A percentile compares a stretch with the other conserved stretches of the same genome.
Evolutionary conservation across 1,284 basidiomycete genomes (phyloP).

Genomic region (Wolfiporia cocos): DNA sequence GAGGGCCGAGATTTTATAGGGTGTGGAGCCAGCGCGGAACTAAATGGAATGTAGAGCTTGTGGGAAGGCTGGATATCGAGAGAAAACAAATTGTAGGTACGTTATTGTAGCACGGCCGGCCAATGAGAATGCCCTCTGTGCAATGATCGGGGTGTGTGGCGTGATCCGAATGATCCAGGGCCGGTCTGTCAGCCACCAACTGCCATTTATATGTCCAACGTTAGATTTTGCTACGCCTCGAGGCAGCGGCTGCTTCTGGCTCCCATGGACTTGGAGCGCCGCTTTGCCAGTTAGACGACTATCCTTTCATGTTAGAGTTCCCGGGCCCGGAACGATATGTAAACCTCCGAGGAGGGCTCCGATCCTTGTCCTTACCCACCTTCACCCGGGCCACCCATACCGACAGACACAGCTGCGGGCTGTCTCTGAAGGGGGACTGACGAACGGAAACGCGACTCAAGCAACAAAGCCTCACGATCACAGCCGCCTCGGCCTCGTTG

Average conservation of each 20-base stretch:
- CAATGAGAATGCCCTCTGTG: too few species aligned
- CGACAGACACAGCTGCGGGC: slow-evolving; percentile 2
- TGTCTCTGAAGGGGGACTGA: slow-evolving; percentile 3
- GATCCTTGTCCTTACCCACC: slow-evolving; percentile 14
- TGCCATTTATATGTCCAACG: too few species aligned
- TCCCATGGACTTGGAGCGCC: neutral
- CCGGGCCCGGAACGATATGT: slow-evolving; percentile 8
- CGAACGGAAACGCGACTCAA: slow-evolving; percentile 12
- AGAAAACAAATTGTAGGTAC: too few species aligned
- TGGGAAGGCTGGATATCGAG: too few species aligned
- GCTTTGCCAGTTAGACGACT: too few species aligned
- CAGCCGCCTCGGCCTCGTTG: slow-evolving; percentile 19
- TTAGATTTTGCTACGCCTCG: too few species aligned
- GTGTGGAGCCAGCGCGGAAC: neutral
- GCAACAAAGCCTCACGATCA: slow-evolving; percentile 11
- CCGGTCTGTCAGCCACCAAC: too few species aligned
- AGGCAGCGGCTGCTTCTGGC: slow-evolving; percentile 2
- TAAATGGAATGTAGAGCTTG: neutral
- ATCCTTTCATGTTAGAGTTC: too few species aligned
- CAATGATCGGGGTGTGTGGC: too few species aligned
- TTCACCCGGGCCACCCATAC: slow-evolving; percentile 10
- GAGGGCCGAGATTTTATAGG: slow-evolving; percentile 2
- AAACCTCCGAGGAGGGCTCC: slow-evolving; percentile 5
- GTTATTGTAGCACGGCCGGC: too few species aligned
- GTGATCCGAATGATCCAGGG: too few species aligned